These are phyloP conservation scores for Nymphaea thermarum DNA, from an alignment of 164 flowering plant species.

Conservation along the genomic window DNA sequence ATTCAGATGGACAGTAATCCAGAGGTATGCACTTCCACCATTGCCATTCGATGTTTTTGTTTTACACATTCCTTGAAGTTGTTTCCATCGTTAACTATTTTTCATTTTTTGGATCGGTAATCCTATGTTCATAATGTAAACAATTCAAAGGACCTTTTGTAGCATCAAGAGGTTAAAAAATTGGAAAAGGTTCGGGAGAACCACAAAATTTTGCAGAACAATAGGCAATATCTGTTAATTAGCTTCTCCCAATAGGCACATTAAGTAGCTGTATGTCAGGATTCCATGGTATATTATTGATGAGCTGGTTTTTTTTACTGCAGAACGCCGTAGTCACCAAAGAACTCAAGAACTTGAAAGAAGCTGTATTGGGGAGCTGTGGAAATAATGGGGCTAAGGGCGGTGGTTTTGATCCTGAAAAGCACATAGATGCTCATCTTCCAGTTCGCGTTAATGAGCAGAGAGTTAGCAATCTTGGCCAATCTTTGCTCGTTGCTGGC, in stretches of 20 bases:
- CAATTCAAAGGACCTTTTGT: too few relatives aligned
- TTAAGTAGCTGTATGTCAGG: too few relatives aligned
- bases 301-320: too few relatives aligned
- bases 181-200: too few relatives aligned
- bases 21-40: not conserved
- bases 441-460: constrained; percentile 83
- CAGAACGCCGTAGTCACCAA: constrained; percentile 2
- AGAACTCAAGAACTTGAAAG: constrained; percentile 42
- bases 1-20: constrained; percentile 28
- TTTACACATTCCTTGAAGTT: too few relatives aligned
- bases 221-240: too few relatives aligned
- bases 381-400: constrained; percentile 13
- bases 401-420: constrained; percentile 45
- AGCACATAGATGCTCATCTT: constrained; percentile 50
- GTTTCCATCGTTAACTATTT: not conserved
- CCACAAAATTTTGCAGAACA: too few relatives aligned
- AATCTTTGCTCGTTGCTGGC: constrained; percentile 46
- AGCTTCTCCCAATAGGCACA: too few relatives aligned
- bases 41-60: too few relatives aligned
- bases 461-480: constrained; percentile 58
- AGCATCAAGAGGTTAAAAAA: too few relatives aligned
- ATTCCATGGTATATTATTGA: too few relatives aligned
- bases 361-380: constrained; percentile 30
- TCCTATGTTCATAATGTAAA: not conserved
- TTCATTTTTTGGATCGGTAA: not conserved